Base-by-base conservation (phyloP, 768 basidiomycete genomes). In the Tremella mesenterica region DNA sequence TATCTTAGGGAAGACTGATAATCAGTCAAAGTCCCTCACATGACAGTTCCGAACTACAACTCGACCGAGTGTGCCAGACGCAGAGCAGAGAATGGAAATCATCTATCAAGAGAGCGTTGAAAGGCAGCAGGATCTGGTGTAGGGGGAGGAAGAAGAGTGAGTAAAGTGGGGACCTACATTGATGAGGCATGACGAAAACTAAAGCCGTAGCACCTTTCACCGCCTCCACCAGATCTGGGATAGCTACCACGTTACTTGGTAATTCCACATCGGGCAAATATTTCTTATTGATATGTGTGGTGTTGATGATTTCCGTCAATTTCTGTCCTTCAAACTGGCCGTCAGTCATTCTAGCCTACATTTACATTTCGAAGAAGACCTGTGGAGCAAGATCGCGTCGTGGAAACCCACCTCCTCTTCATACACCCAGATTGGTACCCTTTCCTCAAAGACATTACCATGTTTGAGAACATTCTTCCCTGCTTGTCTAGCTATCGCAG, bases 121-220 rank as follows among this genome's bases (percentile, higher is more conserved):
- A 8, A 50, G 12, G 16, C 14, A n/a, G 16, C 20, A 50, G 52
- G 39, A 7, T 10, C 1, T 4, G 13, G 20, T 30, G 3, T 7
- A n/a, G 44, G 33, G 21, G n/a, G 27, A 14, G 36, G 20, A 16
- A 39, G 2, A 23, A 41, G 38, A 5, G 38, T 41, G 23, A 18
- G 38, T 23, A 18, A 23, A 41, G 8, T 41, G 4, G 38, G 13
- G 14, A 60, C 69, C 66, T 49, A 69, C 70, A 73, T 62, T 77
- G 77, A 56, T 78, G 77, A n/a, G 77, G 77, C 50, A 76, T 62
- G 33, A 78, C 77, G 44, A 78, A 76, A 38, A 78, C 70, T 45
- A 78, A 53, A 0, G 74, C 75, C 10, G 76, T 77, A 9, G 76
- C 76, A 21, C 66, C 76, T 50, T 76, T 67, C 53, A 76, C 63